These are phyloP conservation scores for Alternaria conjuncta DNA, from an alignment of 2,329 filamentous ascomycete genomes.

Conservation along the genomic window DNA sequence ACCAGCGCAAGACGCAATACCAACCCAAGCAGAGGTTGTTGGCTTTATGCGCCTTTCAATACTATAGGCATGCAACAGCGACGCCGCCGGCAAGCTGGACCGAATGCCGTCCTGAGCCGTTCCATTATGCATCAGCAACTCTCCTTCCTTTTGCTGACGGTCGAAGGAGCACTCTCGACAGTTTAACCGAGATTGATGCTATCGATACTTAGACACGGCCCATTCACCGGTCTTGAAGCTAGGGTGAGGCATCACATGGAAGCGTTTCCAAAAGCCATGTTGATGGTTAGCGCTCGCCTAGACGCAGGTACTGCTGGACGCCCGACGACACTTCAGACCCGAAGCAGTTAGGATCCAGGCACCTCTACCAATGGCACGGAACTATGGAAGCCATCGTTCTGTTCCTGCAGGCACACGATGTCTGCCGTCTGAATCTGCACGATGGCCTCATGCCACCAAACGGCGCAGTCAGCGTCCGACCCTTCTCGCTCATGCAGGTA, in stretches of 20 bases:
- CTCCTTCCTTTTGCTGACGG: background rate
- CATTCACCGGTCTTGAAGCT: conserved; percentile 30
- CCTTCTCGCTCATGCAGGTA: conserved; percentile 35
- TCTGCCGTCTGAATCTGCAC: conserved; percentile 25
- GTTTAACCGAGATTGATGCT: conserved; percentile 36
- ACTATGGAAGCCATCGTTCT: conserved; percentile 9
- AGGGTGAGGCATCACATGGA: conserved; percentile 23
- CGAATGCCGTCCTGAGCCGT: conserved; percentile 20
- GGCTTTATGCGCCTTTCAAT: background rate
- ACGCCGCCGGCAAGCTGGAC: conserved; percentile 22
- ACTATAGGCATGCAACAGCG: background rate
- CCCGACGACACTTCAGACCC: conserved; percentile 14
- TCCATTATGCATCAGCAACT: background rate
- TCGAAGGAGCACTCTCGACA: conserved; percentile 1
- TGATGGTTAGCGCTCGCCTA: conserved; percentile 26
- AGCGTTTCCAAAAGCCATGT: conserved; percentile 22
- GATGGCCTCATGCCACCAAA: conserved; percentile 34
- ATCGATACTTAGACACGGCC: conserved; percentile 20
- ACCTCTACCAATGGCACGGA: conserved; percentile 21
- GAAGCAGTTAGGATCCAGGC: conserved; percentile 23
- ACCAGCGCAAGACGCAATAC: background rate
- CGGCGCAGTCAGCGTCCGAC: conserved; percentile 22
- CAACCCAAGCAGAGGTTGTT: background rate
- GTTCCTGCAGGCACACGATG: conserved; percentile 32
- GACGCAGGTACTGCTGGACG: conserved; percentile 21